Evolutionary conservation across 371 early-diverging fungal genomes (phyloP).

Genomic region (Lichtheimia hyalospora): DNA sequence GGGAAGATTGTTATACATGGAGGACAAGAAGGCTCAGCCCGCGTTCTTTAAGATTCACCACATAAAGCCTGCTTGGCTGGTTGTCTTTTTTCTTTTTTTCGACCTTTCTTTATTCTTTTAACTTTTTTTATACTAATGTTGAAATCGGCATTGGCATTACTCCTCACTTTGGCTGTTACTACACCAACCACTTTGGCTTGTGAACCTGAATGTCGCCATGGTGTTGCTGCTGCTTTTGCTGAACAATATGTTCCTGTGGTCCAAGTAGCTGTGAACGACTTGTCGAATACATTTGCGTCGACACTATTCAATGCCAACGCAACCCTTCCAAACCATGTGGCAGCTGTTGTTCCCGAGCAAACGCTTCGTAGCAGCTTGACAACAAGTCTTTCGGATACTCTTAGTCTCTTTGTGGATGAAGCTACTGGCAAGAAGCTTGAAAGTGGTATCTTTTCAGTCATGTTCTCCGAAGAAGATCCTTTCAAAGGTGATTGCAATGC

Average conservation of each 20-base stretch:
- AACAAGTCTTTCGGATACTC: constrained; percentile 12
- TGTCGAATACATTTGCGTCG: constrained; percentile 29
- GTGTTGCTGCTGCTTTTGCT: constrained; percentile 55
- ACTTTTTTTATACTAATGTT: constrained; percentile 4
- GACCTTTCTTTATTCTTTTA: no score
- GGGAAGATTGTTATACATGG: no score
- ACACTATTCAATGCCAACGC: constrained; percentile 20
- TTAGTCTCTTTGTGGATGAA: constrained; percentile 15
- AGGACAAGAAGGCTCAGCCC: no score
- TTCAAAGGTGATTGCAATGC: constrained; percentile 68
- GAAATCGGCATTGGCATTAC: constrained; percentile 4
- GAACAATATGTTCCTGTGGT: constrained; percentile 45
- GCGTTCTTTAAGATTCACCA: no score
- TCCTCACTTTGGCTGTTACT: constrained; percentile 2
- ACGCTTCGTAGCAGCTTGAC: constrained; percentile 31
- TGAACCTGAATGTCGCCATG: constrained; percentile 57
- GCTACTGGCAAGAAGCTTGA: constrained; percentile 30
- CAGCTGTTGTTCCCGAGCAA: constrained; percentile 27
- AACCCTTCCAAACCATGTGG: constrained; percentile 25
- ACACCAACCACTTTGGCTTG: constrained; percentile 39
- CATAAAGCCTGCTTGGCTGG: no score
- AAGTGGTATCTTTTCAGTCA: constrained; percentile 46
- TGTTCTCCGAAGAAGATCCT: constrained; percentile 58
- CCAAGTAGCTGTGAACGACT: constrained; percentile 23
- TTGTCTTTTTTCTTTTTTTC: no score